Base-by-base conservation (phyloP, 177 flowering plant species). In the Vitis hybrid region DNA sequence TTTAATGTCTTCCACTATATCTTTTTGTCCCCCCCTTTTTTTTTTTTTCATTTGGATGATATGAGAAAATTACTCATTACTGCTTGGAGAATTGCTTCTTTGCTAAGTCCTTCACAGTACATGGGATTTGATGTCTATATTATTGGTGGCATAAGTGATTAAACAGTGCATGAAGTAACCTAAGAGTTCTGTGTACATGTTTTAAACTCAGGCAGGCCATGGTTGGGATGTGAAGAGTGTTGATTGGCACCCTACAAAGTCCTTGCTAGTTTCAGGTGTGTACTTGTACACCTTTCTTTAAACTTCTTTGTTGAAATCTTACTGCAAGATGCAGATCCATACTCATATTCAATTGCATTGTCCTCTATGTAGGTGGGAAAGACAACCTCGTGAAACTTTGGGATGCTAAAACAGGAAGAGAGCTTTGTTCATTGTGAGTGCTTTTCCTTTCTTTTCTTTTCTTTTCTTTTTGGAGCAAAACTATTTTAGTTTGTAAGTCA, bases 151-250 rank as follows among this genome's bases (percentile, higher is more conserved):
- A 52, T 12, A 20, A 60, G 60, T 30, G 11, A 41, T 41, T 59
- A 50, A 17, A 17, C 41, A 9, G 10, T 68, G 61, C 73, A 67
- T 73, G 80, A 66, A 69, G 53, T 83, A 79, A 85, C 83, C 77
- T 80, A 79, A 84, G 87, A 78, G 65, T 78, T 61, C 73, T 77
- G 58, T 67, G 18, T 80, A 24, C 80, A 75, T 77, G 75, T 68
- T 77, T 93, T 92, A 80, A 89, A 90, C 97, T 88, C 93, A 92
- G 92, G 85, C 99, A 96, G 99, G 99, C 89, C 99, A 96, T 84
- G 97, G 98, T 76, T 94, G 99, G 99, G 99, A 96, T 88, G 98
- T 92, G 69, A 96, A 96, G 88, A 89, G 94, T 85, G 99, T 96
- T 77, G 98, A 96, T 66, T 96, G 99, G 99, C 99, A 96, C 74